Evolutionary conservation across 139 green algal genomes (phyloP).

Genomic region (Monoraphidium neglectum): DNA sequence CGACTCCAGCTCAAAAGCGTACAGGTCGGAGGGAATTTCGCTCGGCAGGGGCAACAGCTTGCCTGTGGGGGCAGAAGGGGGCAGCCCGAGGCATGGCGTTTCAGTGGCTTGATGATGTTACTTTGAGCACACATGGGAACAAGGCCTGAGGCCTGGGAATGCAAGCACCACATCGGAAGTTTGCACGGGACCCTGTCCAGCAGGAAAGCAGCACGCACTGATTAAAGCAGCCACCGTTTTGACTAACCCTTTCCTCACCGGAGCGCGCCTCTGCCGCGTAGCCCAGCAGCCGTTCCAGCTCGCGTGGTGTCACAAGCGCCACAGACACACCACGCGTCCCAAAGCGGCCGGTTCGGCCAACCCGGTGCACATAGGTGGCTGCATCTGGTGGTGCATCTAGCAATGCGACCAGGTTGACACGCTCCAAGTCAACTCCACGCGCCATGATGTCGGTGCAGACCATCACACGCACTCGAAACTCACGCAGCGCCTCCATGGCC

Average conservation of each 20-base stretch:
- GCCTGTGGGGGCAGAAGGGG: conserved; percentile 27
- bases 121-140: background rate
- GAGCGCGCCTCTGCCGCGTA: conserved; percentile 41
- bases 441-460: conserved; percentile 85
- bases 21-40: conserved; percentile 10
- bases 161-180: background rate
- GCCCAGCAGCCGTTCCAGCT: conserved; percentile 41
- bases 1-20: conserved; percentile 26
- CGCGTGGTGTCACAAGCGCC: conserved; percentile 50
- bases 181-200: background rate
- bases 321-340: conserved; percentile 70
- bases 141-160: background rate
- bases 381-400: conserved; percentile 70
- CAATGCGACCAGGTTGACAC: conserved; percentile 83
- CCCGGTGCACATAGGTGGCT: conserved; percentile 53
- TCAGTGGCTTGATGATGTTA: background rate
- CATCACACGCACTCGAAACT: conserved; percentile 56
- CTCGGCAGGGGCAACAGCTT: conserved; percentile 9
- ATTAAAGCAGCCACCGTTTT: background rate
- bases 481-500: conserved; percentile 62
- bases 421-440: conserved; percentile 81
- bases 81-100: too few species aligned
- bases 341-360: conserved; percentile 84
- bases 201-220: background rate
- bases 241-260: conserved; percentile 16